Percentiles rank a stretch among this genome's conserved stretches.
Conservation (phyloP, 108 stramenopile species). For the Cyclotella kingstonii region DNA sequence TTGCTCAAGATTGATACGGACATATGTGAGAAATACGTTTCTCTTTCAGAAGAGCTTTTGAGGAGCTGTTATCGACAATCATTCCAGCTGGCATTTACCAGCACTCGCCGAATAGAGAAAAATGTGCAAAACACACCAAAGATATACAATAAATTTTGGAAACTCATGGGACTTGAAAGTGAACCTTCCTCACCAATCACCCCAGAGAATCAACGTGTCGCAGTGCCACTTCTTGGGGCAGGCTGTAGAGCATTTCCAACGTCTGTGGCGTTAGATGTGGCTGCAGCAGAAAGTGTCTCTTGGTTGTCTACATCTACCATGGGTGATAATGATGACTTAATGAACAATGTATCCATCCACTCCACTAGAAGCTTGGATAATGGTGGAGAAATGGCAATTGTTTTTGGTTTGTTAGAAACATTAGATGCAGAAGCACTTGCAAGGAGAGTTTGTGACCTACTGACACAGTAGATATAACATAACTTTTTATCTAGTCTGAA, state of each 20-base stretch:
- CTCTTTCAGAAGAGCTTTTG: conserved; percentile 38
- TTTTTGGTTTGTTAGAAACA: conserved; percentile 31
- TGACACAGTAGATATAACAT: no score
- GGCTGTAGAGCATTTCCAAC: conserved; percentile 72
- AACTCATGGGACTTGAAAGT: no score
- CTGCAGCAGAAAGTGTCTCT: conserved; percentile 26
- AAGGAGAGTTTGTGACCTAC: not conserved
- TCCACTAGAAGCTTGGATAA: not conserved
- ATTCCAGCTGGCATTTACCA: conserved; percentile 34
- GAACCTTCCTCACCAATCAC: not conserved
- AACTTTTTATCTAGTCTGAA: no score
- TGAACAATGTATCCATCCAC: not conserved
- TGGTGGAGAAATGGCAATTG: conserved; percentile 4
- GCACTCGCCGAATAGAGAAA: not conserved
- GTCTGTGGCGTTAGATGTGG: conserved; percentile 50
- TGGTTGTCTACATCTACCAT: conserved; percentile 12
- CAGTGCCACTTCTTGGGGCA: conserved; percentile 65
- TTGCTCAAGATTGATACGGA: conserved; percentile 4
- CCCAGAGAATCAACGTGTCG: conserved; percentile 35
- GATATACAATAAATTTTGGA: no score
- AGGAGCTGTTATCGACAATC: conserved; percentile 23
- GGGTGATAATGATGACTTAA: not conserved
- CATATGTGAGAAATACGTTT: conserved; percentile 1
- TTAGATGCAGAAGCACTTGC: conserved; percentile 18
- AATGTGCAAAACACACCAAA: no score